phyloP scores from a whole-genome alignment of 2,329 filamentous ascomycete genomes.

The Cercospora beticola region DNA sequence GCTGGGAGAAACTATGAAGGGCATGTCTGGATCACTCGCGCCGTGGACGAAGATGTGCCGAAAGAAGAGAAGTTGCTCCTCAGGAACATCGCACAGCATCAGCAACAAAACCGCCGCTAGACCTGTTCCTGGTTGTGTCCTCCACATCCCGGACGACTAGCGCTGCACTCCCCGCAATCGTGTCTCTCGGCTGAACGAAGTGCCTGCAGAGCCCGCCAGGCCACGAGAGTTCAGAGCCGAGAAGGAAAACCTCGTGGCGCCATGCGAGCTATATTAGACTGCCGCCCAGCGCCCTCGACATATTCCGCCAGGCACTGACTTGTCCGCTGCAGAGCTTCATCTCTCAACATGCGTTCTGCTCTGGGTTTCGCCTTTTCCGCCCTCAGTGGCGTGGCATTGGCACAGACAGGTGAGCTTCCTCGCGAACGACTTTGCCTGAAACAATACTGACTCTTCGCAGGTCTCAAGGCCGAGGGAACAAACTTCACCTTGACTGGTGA shows the following conservation, averaged over 20 bases:
- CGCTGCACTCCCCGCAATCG: neutral
- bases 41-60: neutral
- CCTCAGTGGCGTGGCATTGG: neutral
- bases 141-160: slow-evolving; percentile 12
- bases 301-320: neutral
- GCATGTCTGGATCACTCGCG: too few relatives aligned
- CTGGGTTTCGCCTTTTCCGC: neutral
- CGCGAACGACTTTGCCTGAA: neutral
- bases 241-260: neutral
- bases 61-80: neutral
- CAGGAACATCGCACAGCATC: neutral
- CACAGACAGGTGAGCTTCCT: slow-evolving; percentile 7
- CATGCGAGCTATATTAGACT: neutral
- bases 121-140: neutral
- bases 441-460: slow-evolving; percentile 36
- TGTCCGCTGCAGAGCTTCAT: neutral
- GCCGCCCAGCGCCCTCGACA: neutral
- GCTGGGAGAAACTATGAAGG: too few relatives aligned
- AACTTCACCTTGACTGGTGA: slow-evolving; percentile 59
- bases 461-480: slow-evolving; percentile 55
- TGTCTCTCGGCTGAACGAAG: neutral
- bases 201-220: slow-evolving; percentile 3
- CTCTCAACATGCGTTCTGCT: neutral
- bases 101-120: slow-evolving; percentile 1
- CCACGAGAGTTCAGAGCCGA: neutral